Base-by-base conservation (phyloP, 2,329 filamentous ascomycete species). In the Simplicillium aogashimaense region DNA sequence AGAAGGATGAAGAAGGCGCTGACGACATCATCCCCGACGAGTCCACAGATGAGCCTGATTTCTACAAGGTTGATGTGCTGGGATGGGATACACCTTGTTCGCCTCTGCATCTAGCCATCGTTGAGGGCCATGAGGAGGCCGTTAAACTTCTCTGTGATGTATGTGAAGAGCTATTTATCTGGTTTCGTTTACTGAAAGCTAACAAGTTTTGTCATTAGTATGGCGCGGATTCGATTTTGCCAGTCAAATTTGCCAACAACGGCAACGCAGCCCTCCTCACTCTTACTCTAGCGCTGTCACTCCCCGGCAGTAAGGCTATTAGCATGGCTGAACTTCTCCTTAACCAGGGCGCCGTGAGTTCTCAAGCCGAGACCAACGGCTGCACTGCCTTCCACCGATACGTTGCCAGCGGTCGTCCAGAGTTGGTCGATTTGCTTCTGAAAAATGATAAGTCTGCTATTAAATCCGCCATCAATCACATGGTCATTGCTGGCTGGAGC, bases 51-150 rank as follows among this genome's bases (percentile, higher is more conserved):
- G 82, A 84, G 15, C 85, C 86, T 1, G 86, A 94, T 57, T 74
- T 89, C 39, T 90, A 84, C 56, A 78, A 92, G 48, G 71, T 89
- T 44, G 81, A 94, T 47, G 74, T 83, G 2, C 55, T 84, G n/a
- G 77, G 85, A 1, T 94, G 87, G 87, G 86, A 94, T 50, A 74
- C 70, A 5, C 77, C 80, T 4, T 76, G 78, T 42, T 83, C 82
- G 11, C 78, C 87, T 2, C 67, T 94, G 5, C 87, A 94, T 56
- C 70, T 88, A 20, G 87, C 87, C 7, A 87, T 94, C 44, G 57
- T 85, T 2, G 75, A 77, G 44, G 86, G 85, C 0, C 80, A 90
- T 47, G 65, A 74, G 18, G 72, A 82, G 4, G 74, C 79, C 10
- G 83, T 90, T 12, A 75, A 80, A 42, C 58, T 77, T 17, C 72